Percentiles rank a stretch among this genome's conserved stretches.
Conservation (phyloP, 108 stramenopile species). For the Epithemia pelagica region DNA sequence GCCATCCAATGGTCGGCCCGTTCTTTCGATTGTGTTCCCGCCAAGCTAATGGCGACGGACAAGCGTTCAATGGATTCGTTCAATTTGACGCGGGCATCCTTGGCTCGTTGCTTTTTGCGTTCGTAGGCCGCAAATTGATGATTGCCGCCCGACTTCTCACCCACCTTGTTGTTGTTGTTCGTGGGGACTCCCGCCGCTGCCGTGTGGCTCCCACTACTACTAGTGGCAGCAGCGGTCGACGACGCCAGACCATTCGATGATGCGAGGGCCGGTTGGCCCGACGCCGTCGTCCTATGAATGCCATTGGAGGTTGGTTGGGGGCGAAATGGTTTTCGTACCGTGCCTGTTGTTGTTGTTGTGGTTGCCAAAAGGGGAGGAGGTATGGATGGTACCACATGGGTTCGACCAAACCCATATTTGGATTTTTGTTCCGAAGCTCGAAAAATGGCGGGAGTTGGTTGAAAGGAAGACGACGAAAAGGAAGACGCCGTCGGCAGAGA, state of each 20-base stretch:
- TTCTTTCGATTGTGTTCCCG: conserved; percentile 62
- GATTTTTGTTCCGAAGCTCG: conserved; percentile 46
- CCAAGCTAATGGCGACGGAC: conserved; percentile 59
- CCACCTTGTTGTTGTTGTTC: conserved; percentile 6
- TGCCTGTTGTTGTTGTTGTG: not conserved
- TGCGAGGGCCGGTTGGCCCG: not conserved
- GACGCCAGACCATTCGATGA: not conserved
- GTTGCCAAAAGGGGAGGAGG: conserved; percentile 20
- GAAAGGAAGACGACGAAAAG: not conserved
- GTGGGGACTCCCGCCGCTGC: conserved; percentile 8
- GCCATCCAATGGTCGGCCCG: conserved; percentile 33
- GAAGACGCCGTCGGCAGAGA: not conserved
- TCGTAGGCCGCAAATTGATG: conserved; percentile 54
- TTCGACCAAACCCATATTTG: conserved; percentile 65
- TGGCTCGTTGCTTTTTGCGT: conserved; percentile 82
- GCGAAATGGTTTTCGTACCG: conserved; percentile 4
- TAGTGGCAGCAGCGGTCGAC: conserved; percentile 8
- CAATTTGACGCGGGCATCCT: conserved; percentile 72
- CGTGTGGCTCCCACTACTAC: too few relatives aligned
- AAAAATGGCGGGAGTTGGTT: conserved; percentile 8
- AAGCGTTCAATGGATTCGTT: conserved; percentile 79
- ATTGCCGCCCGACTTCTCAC: not conserved
- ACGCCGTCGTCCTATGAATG: too few relatives aligned
- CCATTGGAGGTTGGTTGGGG: too few relatives aligned
- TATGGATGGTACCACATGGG: conserved; percentile 62